Conservation (phyloP, 176 grass and related monocot genomes). For the Oryza brachyantha region DNA sequence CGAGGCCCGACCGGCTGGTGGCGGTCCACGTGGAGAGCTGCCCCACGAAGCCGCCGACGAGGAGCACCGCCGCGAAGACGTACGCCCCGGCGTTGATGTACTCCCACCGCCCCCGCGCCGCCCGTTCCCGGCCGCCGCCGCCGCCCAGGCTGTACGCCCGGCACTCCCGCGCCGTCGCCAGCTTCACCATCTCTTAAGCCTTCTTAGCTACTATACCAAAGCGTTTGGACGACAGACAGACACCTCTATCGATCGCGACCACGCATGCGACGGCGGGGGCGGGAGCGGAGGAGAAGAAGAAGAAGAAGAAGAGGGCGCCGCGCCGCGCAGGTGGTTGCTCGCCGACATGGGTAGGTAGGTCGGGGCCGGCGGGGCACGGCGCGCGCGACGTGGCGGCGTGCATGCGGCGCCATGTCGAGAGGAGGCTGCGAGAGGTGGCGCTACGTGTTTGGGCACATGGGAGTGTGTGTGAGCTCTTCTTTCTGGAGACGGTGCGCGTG, state of each 20-base stretch:
- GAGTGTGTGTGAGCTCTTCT: conserved; percentile 15
- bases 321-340: background rate
- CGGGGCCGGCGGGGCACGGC: background rate
- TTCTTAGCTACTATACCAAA: too few species aligned
- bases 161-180: conserved; percentile 70
- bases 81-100: conserved; percentile 79
- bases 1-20: conserved; percentile 40
- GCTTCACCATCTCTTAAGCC: conserved; percentile 80
- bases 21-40: conserved; percentile 42
- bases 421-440: background rate
- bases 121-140: background rate
- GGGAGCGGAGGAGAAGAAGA: background rate
- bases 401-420: conserved; percentile 47
- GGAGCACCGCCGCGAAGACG: conserved; percentile 50
- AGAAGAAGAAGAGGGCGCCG: background rate
- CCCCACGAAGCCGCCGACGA: conserved; percentile 40
- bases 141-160: conserved; percentile 55
- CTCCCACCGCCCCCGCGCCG: conserved; percentile 61
- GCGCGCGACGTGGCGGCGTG: conserved; percentile 68
- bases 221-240: background rate
- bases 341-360: background rate
- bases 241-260: background rate
- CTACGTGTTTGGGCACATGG: background rate
- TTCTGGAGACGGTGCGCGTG: background rate
- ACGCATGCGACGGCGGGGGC: background rate